These are phyloP conservation scores for Flueggea neowawraea DNA, from an alignment of 441 rosid species.

Conservation along the genomic window DNA sequence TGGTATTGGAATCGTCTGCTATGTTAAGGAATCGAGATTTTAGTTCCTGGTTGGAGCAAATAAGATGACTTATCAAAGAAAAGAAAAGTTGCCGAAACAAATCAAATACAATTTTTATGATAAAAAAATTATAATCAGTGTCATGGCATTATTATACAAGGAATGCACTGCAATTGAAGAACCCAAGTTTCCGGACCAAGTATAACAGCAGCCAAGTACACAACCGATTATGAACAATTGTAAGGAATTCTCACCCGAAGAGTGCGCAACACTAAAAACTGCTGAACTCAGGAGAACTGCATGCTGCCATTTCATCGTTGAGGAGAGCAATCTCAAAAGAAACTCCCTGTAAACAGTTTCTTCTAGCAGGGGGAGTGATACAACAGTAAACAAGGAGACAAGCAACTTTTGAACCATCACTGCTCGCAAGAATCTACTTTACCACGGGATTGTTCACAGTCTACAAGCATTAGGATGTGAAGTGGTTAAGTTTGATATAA, in stretches of 20 bases:
- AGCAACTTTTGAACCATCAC: conserved; percentile 43
- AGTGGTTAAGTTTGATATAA: neutral
- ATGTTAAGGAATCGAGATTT: too few species aligned
- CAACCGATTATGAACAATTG: conserved; percentile 68
- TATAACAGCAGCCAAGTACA: conserved; percentile 60
- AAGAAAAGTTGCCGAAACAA: too few species aligned
- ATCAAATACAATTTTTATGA: conserved; percentile 5
- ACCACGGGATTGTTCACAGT: conserved; percentile 40
- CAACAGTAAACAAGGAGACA: conserved; percentile 55
- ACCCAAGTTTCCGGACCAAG: conserved; percentile 73
- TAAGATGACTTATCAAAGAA: too few species aligned
- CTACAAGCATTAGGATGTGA: conserved; percentile 26
- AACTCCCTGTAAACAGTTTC: conserved; percentile 83
- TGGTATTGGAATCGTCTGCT: too few species aligned
- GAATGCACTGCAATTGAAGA: conserved; percentile 66
- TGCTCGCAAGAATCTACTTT: conserved; percentile 55
- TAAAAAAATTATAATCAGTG: conserved; percentile 32
- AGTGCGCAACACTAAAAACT: conserved; percentile 72
- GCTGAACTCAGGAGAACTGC: conserved; percentile 58
- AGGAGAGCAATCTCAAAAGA: conserved; percentile 56
- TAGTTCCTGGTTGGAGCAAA: too few species aligned
- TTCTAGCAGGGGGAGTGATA: conserved; percentile 65
- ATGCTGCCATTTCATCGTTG: conserved; percentile 57
- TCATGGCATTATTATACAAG: conserved; percentile 71
- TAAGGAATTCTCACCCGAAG: conserved; percentile 54